These are phyloP conservation scores for Theileria annulata DNA, from an alignment of 169 alveolate species.

Conservation along the genomic window DNA sequence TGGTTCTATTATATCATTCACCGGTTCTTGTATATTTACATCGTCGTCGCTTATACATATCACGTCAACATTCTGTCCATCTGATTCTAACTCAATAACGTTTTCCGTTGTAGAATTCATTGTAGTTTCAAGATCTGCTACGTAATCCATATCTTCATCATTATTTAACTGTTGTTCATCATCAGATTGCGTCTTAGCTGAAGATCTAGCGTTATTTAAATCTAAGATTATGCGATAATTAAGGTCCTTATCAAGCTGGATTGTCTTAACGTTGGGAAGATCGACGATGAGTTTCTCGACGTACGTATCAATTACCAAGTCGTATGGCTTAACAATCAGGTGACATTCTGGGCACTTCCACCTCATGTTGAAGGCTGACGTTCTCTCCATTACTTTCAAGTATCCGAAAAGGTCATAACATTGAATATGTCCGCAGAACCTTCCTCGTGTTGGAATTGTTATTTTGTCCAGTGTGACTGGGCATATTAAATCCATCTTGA, in stretches of 20 bases:
- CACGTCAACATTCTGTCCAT: background rate
- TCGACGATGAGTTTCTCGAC: constrained; percentile 72
- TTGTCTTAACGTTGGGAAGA: constrained; percentile 65
- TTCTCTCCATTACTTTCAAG: constrained; percentile 83
- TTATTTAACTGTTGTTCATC: background rate
- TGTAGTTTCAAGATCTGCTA: background rate
- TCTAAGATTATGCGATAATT: constrained; percentile 24
- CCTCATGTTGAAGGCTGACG: constrained; percentile 88
- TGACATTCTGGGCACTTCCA: constrained; percentile 93
- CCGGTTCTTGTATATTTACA: background rate
- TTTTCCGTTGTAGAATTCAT: background rate
- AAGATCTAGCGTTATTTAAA: background rate
- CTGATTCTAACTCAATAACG: background rate
- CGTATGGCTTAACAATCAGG: constrained; percentile 82
- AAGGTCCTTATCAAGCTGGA: constrained; percentile 57
- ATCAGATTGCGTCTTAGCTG: background rate
- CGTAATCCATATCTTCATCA: background rate
- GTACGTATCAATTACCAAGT: constrained; percentile 83
- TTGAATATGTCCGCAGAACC: constrained; percentile 86
- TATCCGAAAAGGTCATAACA: constrained; percentile 88
- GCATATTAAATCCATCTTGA: constrained; percentile 76
- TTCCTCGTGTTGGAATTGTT: constrained; percentile 88
- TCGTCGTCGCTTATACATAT: constrained; percentile 14
- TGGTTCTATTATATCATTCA: too few relatives aligned
- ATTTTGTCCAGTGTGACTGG: constrained; percentile 84